Evolutionary conservation across 306 rosid genomes (phyloP).

Genomic region (Arachis hypogaea): DNA sequence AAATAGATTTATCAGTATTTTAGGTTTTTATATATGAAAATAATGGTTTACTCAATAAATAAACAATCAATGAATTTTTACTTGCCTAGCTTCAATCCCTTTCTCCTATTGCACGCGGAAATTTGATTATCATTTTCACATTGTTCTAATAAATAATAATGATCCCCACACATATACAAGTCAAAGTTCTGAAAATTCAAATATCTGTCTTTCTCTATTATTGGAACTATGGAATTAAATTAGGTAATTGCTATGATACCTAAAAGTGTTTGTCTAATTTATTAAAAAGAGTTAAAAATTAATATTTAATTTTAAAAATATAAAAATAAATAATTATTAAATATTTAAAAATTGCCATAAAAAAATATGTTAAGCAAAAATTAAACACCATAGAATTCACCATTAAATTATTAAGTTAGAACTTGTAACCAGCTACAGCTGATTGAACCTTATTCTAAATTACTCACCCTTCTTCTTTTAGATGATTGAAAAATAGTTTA

Average conservation of each 20-base stretch:
- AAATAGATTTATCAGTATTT: too few relatives aligned
- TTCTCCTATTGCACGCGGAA: not conserved
- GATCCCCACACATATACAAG: not conserved
- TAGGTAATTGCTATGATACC: too few relatives aligned
- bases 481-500: too few relatives aligned
- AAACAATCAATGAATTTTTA: not conserved
- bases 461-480: not conserved
- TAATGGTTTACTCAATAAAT: too few relatives aligned
- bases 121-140: conserved; percentile 3
- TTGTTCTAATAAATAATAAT: not conserved
- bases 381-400: too few relatives aligned
- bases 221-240: not conserved
- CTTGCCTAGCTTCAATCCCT: not conserved
- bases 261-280: too few relatives aligned
- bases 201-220: not conserved
- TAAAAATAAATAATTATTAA: too few relatives aligned
- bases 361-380: too few relatives aligned
- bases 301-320: too few relatives aligned
- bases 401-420: not conserved
- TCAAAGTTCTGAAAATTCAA: conserved; percentile 21
- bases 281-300: too few relatives aligned
- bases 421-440: not conserved
- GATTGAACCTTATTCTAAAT: conserved; percentile 1
- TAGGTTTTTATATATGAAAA: too few relatives aligned
- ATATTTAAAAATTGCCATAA: too few relatives aligned